Evolutionary conservation across 1,284 basidiomycete species (phyloP), one percentile per base, ranked within the genome.

Genomic region (Ustilago bromivora): DNA sequence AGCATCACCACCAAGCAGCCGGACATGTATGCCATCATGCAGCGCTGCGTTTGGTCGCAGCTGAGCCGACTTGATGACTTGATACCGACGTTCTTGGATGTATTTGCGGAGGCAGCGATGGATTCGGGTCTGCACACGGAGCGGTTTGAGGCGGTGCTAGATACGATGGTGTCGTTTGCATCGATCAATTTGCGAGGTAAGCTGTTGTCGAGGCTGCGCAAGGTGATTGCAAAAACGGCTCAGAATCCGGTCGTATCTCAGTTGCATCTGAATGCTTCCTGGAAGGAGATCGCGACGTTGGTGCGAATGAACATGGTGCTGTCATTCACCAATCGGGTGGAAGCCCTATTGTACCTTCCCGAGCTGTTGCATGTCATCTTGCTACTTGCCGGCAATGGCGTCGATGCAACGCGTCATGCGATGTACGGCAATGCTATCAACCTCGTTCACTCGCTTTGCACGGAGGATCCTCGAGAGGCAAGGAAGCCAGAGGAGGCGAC

Each of bases 261-360:
- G 34, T 61, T 84, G 36, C 82, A 82, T 51, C 80, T 82, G 43
- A 81, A 82, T 49, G 70, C 73, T 1, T 81, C 80, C 19, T 84
- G 82, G 82, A 82, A 82, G 59, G 82, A 84, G 69, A 83, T 84
- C 17, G 82, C 79, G 12, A 84, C 82, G 57, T 66, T 84, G 57
- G 72, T 81, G 35, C 68, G 82, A 32, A 83, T 84, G 80, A 83
- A 84, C 67, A 82, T 82, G 79, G 77, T 83, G 43, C 76, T 84
- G 19, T 82, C 82, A 7, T 84, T 84, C 61, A 84, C 81, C 51
- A 79, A 75, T 51, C 71, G 79, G 9, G 69, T 82, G 55, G 82
- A 84, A 58, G 71, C 78, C n/a, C 65, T 82, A 15, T 55, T 83
- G 23, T 84, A 79, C 51, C 71, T 84, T 6, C 81, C 82, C 9